Base-by-base conservation (phyloP, 2,329 filamentous ascomycete genomes). In the Passalora sequoiae region DNA sequence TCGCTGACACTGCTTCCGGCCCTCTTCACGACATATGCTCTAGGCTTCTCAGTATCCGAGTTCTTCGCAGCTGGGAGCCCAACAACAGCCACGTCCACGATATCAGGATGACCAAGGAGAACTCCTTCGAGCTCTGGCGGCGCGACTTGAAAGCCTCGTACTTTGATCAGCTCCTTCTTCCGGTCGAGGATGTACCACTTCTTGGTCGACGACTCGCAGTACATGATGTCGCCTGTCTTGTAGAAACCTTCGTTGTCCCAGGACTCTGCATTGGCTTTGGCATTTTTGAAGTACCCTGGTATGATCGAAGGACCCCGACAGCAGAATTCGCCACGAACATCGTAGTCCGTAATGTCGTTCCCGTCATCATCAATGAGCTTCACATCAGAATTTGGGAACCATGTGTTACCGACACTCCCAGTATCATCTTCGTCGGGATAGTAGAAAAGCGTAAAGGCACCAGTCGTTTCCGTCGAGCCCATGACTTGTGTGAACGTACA, bases 51-150 rank as follows among this genome's bases (percentile, higher is more conserved):
- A 38, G 7, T 44, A 35, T 7, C 68, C 62, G 4, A 78, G 76
- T 48, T 82, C 78, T n/a, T n/a, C n/a, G n/a, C n/a, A n/a, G n/a
- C n/a, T n/a, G n/a, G n/a, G n/a, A n/a, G n/a, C 1, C 89, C 71
- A n/a, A 82, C 81, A 52, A 92, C 86, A 10, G 86, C 81, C 51
- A 80, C 84, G 64, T 92, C 86, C 27, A 78, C 77, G 10, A 92
- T 84, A 6, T 74, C 73, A 0, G 82, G 78, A 61, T 91, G 86
- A 0, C 80, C 76, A 9, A 92, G 77, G 4, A 92, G 73, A 56
- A 88, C 83, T 1, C 84, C 82, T 66, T 92, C 86, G 1, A 92
- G 77, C 61, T 92, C 86, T 1, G 86, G 86, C 0, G 86, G 86
- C 1, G 86, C 84, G 16, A 92, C 86, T 78, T 91, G 86, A 47